phyloP scores from a whole-genome alignment of 208 protist genomes.

The Kentomonas sorsogonicus region DNA sequence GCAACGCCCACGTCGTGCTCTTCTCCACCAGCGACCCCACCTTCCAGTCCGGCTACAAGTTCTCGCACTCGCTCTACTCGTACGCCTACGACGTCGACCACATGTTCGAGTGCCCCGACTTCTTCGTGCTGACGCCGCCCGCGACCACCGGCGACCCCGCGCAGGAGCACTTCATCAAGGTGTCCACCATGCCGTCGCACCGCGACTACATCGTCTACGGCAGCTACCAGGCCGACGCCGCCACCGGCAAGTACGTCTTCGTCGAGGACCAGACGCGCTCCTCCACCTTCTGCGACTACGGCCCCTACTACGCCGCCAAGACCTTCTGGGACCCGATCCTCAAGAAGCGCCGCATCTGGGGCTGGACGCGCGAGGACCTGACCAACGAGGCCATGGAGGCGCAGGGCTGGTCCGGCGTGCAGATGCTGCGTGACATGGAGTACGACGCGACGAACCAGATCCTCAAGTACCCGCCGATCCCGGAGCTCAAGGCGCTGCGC shows the following conservation, averaged over 20 bases:
- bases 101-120: conserved; percentile 51
- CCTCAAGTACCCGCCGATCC: conserved; percentile 29
- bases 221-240: conserved; percentile 16
- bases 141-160: conserved; percentile 1
- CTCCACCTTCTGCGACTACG: conserved; percentile 46
- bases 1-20: conserved; percentile 38
- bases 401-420: conserved; percentile 44
- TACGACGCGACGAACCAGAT: conserved; percentile 38
- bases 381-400: conserved; percentile 19
- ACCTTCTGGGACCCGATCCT: conserved; percentile 44
- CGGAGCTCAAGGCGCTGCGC: conserved; percentile 31
- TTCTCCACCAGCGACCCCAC: conserved; percentile 35
- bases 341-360: conserved; percentile 38
- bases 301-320: conserved; percentile 40
- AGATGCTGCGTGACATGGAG: conserved; percentile 31
- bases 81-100: conserved; percentile 24
- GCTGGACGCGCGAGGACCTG: conserved; percentile 44
- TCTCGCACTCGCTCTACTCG: conserved; percentile 36
- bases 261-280: conserved; percentile 21
- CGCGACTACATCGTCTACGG: conserved; percentile 43
- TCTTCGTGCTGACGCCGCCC: conserved; percentile 28
- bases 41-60: conserved; percentile 38
- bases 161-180: conserved; percentile 36
- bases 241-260: conserved; percentile 25
- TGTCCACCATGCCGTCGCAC: conserved; percentile 35